Percentiles rank a stretch among this genome's conserved stretches.
phyloP scores from a whole-genome alignment of 176 grass and related monocot species.

The Aegilops bicornis region DNA sequence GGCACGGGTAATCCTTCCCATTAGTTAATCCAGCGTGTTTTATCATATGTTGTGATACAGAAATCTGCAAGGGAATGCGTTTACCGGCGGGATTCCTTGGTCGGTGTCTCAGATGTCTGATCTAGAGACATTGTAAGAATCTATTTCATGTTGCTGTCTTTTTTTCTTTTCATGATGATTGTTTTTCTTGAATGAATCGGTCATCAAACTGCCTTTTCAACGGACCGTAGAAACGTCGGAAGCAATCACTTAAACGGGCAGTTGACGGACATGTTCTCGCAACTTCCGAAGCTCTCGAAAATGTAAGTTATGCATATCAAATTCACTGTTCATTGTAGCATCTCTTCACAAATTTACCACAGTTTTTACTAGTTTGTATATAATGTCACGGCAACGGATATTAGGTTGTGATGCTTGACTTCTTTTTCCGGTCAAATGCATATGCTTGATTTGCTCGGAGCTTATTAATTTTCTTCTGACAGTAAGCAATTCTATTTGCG shows the following conservation, averaged over 20 bases:
- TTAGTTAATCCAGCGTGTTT: background rate
- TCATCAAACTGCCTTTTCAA: constrained; percentile 4
- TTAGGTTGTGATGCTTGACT: background rate
- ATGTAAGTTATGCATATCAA: constrained; percentile 56
- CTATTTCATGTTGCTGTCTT: background rate
- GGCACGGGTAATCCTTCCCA: background rate
- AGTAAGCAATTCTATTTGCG: background rate
- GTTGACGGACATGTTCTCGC: constrained; percentile 85
- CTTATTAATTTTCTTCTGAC: background rate
- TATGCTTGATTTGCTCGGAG: background rate
- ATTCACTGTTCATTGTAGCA: background rate
- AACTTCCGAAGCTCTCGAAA: constrained; percentile 65
- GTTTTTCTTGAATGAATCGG: background rate
- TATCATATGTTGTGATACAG: constrained; percentile 35
- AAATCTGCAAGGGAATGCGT: constrained; percentile 76
- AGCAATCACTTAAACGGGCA: constrained; percentile 78
- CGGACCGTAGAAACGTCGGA: constrained; percentile 63
- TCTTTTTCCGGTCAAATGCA: background rate
- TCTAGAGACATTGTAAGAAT: constrained; percentile 74
- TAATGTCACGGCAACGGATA: background rate
- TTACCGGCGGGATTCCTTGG: constrained; percentile 77
- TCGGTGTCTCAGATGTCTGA: constrained; percentile 93
- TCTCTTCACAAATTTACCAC: background rate
- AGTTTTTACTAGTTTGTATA: background rate
- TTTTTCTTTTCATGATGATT: background rate